Evolutionary conservation across 169 alveolate species (phyloP).

Genomic region (Plasmodium coatneyi): DNA sequence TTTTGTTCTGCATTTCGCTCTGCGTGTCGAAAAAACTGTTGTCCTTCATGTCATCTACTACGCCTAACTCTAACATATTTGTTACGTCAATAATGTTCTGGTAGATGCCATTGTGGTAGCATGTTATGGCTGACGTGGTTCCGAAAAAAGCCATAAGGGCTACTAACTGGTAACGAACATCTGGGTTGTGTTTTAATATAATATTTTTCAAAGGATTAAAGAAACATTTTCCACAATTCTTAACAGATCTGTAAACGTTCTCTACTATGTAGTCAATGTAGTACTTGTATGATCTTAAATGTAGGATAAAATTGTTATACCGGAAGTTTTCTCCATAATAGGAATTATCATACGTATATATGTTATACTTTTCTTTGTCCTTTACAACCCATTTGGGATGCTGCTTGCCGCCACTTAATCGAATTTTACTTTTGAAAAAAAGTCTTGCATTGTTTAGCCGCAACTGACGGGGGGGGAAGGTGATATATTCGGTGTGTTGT

Average conservation of each 20-base stretch:
- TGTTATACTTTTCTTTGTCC: constrained; percentile 70
- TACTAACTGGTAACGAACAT: constrained; percentile 88
- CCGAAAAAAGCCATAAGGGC: constrained; percentile 87
- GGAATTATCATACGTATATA: constrained; percentile 70
- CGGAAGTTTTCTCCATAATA: constrained; percentile 74
- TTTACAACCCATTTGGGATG: constrained; percentile 76
- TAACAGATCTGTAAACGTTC: constrained; percentile 57
- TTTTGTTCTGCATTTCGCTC: constrained; percentile 79
- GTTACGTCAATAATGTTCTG: constrained; percentile 86
- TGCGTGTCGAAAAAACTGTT: constrained; percentile 87
- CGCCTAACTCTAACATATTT: constrained; percentile 80
- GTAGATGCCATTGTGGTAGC: constrained; percentile 80
- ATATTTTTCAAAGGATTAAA: constrained; percentile 79
- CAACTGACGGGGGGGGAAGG: constrained; percentile 35
- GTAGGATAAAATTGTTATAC: constrained; percentile 64
- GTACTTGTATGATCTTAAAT: constrained; percentile 74
- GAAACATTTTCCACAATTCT: constrained; percentile 52
- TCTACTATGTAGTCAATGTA: constrained; percentile 76
- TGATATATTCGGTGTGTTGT: constrained; percentile 10
- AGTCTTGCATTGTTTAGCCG: constrained; percentile 72
- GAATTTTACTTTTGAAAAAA: constrained; percentile 72
- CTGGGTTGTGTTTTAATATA: constrained; percentile 88
- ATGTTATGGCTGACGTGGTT: constrained; percentile 86
- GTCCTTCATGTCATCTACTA: constrained; percentile 87
- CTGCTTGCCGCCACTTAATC: constrained; percentile 73